These are phyloP conservation scores for Pogostemon cablin DNA, from an alignment of 257 asterid genomes.

Conservation along the genomic window DNA sequence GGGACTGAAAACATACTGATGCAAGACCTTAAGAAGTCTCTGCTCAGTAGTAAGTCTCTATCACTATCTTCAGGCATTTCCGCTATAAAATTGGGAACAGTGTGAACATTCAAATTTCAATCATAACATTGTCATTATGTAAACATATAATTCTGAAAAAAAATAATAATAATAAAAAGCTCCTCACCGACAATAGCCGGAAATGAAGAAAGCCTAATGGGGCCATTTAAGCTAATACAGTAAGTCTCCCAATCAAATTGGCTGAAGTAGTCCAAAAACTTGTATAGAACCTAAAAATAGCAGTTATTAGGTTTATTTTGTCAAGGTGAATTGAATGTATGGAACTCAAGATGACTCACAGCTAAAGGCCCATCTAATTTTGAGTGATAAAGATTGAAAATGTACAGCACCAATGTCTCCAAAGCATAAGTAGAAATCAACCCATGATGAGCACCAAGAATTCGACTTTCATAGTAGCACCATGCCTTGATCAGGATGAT, in stretches of 20 bases:
- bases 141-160: background rate
- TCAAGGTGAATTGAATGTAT: constrained; percentile 27
- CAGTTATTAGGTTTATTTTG: constrained; percentile 31
- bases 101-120: constrained; percentile 28
- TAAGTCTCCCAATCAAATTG: constrained; percentile 87
- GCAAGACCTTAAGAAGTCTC: constrained; percentile 64
- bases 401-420: constrained; percentile 86
- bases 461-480: constrained; percentile 98
- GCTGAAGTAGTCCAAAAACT: constrained; percentile 85
- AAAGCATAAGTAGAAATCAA: constrained; percentile 92
- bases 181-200: constrained; percentile 72
- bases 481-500: constrained; percentile 86
- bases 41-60: constrained; percentile 56
- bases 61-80: constrained; percentile 64
- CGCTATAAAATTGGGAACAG: constrained; percentile 46
- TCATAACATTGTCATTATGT: constrained; percentile 6
- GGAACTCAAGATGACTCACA: constrained; percentile 51
- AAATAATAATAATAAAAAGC: background rate
- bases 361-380: constrained; percentile 77
- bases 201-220: constrained; percentile 63
- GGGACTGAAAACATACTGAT: constrained; percentile 65
- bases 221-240: constrained; percentile 73
- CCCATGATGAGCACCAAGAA: constrained; percentile 92
- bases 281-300: constrained; percentile 68
- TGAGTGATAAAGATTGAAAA: constrained; percentile 81